Percentiles rank a stretch among this genome's conserved stretches.
phyloP scores from a whole-genome alignment of 768 basidiomycete genomes.

The Lactarius deliciosus region DNA sequence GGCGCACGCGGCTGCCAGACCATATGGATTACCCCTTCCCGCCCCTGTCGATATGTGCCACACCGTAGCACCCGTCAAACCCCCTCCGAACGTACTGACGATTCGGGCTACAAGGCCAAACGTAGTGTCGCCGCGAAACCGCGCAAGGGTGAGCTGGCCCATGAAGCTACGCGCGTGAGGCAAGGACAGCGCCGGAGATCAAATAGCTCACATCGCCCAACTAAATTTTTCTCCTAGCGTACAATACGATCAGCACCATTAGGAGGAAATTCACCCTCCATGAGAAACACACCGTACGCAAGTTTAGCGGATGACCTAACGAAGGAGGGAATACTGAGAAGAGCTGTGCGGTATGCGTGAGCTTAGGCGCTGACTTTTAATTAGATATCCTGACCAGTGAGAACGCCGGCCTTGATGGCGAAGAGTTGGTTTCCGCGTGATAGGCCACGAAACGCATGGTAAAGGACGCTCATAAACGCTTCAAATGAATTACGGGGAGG shows the following conservation, averaged over 20 bases:
- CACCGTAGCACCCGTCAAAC: constrained; percentile 58
- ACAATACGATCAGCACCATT: constrained; percentile 16
- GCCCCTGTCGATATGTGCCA: constrained; percentile 75
- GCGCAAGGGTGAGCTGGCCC: constrained; percentile 68
- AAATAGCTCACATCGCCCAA: constrained; percentile 63
- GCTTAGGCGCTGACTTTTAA: not conserved
- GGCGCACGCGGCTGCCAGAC: constrained; percentile 64
- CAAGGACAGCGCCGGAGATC: not conserved
- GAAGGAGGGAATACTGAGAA: constrained; percentile 60
- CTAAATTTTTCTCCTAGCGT: constrained; percentile 57
- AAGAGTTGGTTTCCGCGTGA: constrained; percentile 62
- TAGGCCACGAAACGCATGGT: constrained; percentile 42
- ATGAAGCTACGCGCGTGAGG: constrained; percentile 50
- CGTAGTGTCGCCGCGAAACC: constrained; percentile 74
- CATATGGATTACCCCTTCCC: constrained; percentile 61
- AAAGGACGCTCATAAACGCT: constrained; percentile 46
- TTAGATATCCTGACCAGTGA: constrained; percentile 47
- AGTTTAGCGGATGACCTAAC: constrained; percentile 52
- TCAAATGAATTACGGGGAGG: constrained; percentile 66
- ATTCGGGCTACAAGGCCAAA: constrained; percentile 64
- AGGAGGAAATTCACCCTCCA: not conserved
- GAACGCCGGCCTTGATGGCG: constrained; percentile 66
- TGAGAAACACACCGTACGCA: constrained; percentile 51
- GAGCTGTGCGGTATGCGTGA: constrained; percentile 39
- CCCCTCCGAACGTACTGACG: constrained; percentile 63